A percentile compares a stretch with the other conserved stretches of the same genome.
phyloP scores from a whole-genome alignment of 2,329 filamentous ascomycete species.

The Aaosphaeria arxii region DNA sequence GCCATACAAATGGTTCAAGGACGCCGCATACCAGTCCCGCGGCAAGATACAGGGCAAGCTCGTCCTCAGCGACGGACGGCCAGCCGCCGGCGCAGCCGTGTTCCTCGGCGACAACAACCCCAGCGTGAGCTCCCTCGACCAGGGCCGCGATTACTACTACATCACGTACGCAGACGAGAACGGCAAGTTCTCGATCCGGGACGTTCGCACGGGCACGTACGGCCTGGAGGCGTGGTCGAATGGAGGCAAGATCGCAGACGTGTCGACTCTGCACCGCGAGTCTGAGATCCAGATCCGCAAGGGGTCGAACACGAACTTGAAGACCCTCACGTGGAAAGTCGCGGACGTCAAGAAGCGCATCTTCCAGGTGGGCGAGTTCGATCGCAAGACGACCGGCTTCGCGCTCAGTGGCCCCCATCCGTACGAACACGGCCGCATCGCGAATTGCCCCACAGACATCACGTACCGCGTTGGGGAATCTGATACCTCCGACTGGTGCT shows the following conservation, averaged over 20 bases:
- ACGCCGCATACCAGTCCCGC: constrained; percentile 48
- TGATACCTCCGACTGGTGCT: constrained; percentile 46
- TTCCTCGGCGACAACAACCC: constrained; percentile 51
- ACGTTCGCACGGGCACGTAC: constrained; percentile 46
- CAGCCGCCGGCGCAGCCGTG: constrained; percentile 48
- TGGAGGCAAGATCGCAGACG: constrained; percentile 43
- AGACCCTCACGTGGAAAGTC: constrained; percentile 41
- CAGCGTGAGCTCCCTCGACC: constrained; percentile 46
- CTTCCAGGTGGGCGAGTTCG: constrained; percentile 51
- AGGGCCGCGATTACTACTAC: constrained; percentile 51
- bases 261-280: constrained; percentile 44
- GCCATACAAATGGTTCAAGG: constrained; percentile 51
- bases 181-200: constrained; percentile 44
- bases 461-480: constrained; percentile 43
- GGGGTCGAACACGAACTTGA: constrained; percentile 36
- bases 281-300: constrained; percentile 41
- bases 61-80: constrained; percentile 47
- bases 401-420: constrained; percentile 41
- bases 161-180: constrained; percentile 44
- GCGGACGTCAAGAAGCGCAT: constrained; percentile 38
- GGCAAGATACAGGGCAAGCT: constrained; percentile 46
- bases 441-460: constrained; percentile 45
- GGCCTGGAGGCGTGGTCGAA: constrained; percentile 52
- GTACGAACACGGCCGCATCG: constrained; percentile 45
- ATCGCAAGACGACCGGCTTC: constrained; percentile 48